These are phyloP conservation scores for Botryobasidium botryosum DNA, from an alignment of 768 basidiomycete species.

Conservation along the genomic window DNA sequence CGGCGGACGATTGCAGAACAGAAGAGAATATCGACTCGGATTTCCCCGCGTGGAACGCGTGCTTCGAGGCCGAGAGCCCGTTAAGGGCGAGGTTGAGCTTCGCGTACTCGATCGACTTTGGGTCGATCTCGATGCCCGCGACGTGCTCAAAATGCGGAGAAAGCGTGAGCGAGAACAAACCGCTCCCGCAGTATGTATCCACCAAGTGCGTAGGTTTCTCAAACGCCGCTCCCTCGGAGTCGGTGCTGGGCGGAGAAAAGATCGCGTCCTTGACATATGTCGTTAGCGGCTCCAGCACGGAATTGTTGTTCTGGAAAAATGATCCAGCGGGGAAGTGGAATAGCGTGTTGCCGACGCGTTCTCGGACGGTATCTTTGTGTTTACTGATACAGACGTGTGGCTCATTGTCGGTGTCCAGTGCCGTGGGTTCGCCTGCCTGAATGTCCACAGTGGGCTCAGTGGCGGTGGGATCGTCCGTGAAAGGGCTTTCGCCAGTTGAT, in stretches of 20 bases:
- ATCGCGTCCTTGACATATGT: conserved; percentile 65
- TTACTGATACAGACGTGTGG: conserved; percentile 70
- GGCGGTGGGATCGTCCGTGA: neutral
- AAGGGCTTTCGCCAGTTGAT: neutral
- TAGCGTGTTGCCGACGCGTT: conserved; percentile 59
- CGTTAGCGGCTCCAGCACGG: conserved; percentile 72
- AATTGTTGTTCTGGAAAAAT: conserved; percentile 99
- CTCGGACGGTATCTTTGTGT: conserved; percentile 65
- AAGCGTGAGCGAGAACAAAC: conserved; percentile 74
- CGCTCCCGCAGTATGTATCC: conserved; percentile 86
- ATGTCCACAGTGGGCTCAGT: conserved; percentile 18
- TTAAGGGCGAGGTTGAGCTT: conserved; percentile 51
- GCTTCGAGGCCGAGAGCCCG: conserved; percentile 24
- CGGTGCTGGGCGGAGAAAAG: conserved; percentile 22
- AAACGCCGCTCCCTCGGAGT: conserved; percentile 12
- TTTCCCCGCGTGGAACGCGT: conserved; percentile 56
- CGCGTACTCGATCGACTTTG: conserved; percentile 52
- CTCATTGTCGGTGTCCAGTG: conserved; percentile 18
- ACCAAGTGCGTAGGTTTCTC: conserved; percentile 59
- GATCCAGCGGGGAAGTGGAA: conserved; percentile 79
- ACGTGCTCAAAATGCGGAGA: conserved; percentile 57
- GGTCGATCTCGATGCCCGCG: conserved; percentile 75
- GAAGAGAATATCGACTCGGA: conserved; percentile 69
- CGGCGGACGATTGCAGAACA: conserved; percentile 25
- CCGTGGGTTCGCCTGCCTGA: conserved; percentile 21